Conservation (phyloP, 2,329 filamentous ascomycete species). For the Botrytis sinoallii region DNA sequence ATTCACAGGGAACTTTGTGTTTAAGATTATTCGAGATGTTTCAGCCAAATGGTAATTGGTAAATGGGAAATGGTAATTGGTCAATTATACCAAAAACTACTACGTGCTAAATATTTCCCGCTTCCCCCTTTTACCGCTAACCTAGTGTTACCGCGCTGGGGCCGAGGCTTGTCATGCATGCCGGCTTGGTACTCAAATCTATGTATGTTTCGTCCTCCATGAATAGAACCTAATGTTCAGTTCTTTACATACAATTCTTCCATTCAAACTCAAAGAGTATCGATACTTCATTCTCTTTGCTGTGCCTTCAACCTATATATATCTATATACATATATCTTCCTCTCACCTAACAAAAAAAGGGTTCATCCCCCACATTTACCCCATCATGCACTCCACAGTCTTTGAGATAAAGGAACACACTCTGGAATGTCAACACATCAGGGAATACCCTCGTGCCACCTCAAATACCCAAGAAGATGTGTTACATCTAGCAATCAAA, state of each 20-base stretch:
- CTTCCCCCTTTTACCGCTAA: slow-evolving; percentile 2
- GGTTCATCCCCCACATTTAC: background rate
- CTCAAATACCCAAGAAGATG: slow-evolving; percentile 68
- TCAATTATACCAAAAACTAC: background rate
- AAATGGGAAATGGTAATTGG: background rate
- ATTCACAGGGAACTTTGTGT: background rate
- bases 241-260: background rate
- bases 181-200: background rate
- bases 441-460: slow-evolving; percentile 77
- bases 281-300: background rate
- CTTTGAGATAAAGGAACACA: slow-evolving; percentile 71
- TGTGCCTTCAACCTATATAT: background rate
- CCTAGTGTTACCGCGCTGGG: background rate
- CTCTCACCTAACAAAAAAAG: background rate
- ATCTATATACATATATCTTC: background rate
- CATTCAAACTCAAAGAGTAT: background rate
- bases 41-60: background rate
- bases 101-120: background rate
- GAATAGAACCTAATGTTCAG: background rate
- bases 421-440: slow-evolving; percentile 71
- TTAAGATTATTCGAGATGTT: background rate
- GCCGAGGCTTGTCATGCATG: slow-evolving; percentile 2
- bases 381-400: slow-evolving; percentile 30
- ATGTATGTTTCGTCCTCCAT: background rate
- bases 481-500: slow-evolving; percentile 73